Evolutionary conservation across 768 basidiomycete genomes (phyloP).

Genomic region (Cystofilobasidium ferigula): DNA sequence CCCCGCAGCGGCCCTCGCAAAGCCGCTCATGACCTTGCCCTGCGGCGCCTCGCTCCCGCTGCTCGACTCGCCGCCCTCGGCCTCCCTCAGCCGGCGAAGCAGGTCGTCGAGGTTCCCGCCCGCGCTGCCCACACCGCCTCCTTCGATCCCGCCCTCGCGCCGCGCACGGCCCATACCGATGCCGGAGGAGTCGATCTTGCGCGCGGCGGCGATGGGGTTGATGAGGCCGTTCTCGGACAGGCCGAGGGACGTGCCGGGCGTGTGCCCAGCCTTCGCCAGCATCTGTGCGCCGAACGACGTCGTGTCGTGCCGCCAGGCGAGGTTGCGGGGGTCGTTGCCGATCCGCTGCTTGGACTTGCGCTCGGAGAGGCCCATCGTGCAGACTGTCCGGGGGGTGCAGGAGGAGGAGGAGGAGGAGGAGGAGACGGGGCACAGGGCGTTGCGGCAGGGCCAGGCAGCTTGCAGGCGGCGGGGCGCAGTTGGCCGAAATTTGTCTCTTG

Average conservation of each 20-base stretch:
- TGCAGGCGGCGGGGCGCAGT: no score
- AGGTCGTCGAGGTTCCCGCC: slow-evolving; percentile 37
- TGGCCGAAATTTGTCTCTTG: no score
- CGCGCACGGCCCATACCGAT: slow-evolving; percentile 37
- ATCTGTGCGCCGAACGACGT: slow-evolving; percentile 38
- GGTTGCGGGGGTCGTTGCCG: slow-evolving; percentile 38
- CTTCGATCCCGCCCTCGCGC: slow-evolving; percentile 35
- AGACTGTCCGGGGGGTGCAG: not conserved
- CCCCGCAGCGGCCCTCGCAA: slow-evolving; percentile 6
- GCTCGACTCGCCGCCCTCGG: slow-evolving; percentile 4
- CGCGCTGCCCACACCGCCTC: slow-evolving; percentile 33
- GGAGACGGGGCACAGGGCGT: no score
- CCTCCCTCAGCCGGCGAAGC: slow-evolving; percentile 33
- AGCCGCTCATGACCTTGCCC: slow-evolving; percentile 17
- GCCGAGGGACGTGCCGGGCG: slow-evolving; percentile 35
- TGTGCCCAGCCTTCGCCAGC: slow-evolving; percentile 37
- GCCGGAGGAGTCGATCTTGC: slow-evolving; percentile 37
- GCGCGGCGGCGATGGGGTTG: slow-evolving; percentile 37
- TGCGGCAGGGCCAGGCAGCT: no score
- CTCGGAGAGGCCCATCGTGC: slow-evolving; percentile 36
- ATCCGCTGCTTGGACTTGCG: slow-evolving; percentile 37
- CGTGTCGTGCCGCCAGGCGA: slow-evolving; percentile 38
- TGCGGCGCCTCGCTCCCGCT: not conserved
- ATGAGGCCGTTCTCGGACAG: slow-evolving; percentile 32
- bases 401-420: not conserved